Evolutionary conservation across 2,329 filamentous ascomycete species (phyloP).

Genomic region (Venturia effusa): DNA sequence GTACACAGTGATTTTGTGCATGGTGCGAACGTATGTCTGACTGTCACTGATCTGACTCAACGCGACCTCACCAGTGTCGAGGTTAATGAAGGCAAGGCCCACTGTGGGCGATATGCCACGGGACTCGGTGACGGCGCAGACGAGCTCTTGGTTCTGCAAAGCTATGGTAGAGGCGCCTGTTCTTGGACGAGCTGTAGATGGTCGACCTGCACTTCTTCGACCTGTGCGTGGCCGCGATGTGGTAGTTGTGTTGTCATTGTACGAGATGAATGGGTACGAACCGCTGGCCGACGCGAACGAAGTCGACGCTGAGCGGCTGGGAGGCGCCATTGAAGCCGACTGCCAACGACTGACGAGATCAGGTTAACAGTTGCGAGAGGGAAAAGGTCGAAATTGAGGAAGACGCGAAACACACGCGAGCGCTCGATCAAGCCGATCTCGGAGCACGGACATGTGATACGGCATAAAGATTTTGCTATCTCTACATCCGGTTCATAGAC

Average conservation of each 20-base stretch:
- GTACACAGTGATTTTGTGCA: constrained; percentile 77
- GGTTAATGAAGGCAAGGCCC: constrained; percentile 77
- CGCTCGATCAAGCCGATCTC: not conserved
- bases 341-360: not conserved
- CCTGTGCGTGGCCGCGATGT: constrained; percentile 22
- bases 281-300: constrained; percentile 19
- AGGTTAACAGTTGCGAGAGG: not conserved
- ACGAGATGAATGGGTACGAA: constrained; percentile 13
- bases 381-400: not conserved
- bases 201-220: constrained; percentile 23
- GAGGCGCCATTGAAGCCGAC: not conserved
- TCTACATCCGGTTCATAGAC: not conserved
- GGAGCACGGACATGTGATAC: too few species aligned
- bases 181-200: constrained; percentile 37
- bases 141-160: constrained; percentile 53
- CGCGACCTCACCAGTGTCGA: constrained; percentile 72
- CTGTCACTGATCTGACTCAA: constrained; percentile 89
- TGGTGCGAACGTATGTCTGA: constrained; percentile 78
- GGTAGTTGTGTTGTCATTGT: constrained; percentile 25
- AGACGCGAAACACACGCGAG: too few species aligned
- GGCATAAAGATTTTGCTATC: too few species aligned
- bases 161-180: constrained; percentile 49
- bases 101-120: constrained; percentile 78
- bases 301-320: constrained; percentile 11
- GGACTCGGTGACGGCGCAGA: constrained; percentile 84